Evolutionary conservation across 768 basidiomycete genomes (phyloP).

Genomic region (Phylloporus sp.): DNA sequence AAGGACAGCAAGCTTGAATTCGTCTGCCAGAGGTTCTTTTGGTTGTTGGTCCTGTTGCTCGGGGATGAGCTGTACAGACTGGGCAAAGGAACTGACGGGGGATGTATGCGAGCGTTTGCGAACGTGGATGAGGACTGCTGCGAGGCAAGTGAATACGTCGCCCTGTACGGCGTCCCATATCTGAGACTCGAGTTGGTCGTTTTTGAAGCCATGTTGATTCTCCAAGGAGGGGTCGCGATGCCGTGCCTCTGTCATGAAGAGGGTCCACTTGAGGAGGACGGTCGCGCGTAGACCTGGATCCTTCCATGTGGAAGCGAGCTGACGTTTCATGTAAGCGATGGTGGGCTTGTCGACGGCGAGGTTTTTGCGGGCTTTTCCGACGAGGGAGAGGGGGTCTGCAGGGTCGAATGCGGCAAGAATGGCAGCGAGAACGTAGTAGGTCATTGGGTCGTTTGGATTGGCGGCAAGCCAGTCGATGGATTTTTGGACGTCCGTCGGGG

Average conservation of each 20-base stretch:
- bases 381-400: constrained; percentile 46
- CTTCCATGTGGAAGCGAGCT: constrained; percentile 59
- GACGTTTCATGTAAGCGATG: constrained; percentile 56
- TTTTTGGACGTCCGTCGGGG: constrained; percentile 53
- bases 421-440: constrained; percentile 62
- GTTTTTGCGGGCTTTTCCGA: constrained; percentile 42
- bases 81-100: constrained; percentile 36
- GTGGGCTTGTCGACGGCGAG: constrained; percentile 44
- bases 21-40: constrained; percentile 38
- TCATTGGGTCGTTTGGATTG: constrained; percentile 63
- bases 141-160: constrained; percentile 72
- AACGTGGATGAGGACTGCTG: constrained; percentile 52
- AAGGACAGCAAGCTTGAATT: constrained; percentile 50
- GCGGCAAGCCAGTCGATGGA: constrained; percentile 67
- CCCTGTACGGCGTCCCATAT: constrained; percentile 82
- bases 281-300: constrained; percentile 66
- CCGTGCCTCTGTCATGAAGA: constrained; percentile 74
- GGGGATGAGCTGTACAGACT: constrained; percentile 32
- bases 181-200: constrained; percentile 75
- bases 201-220: constrained; percentile 58
- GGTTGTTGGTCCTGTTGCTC: constrained; percentile 36
- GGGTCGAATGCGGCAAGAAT: constrained; percentile 64
- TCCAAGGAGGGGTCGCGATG: constrained; percentile 64
- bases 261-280: constrained; percentile 80
- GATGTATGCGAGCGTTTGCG: constrained; percentile 34